Conservation (phyloP, 768 basidiomycete genomes). For the Termitomyces eurrhizus region DNA sequence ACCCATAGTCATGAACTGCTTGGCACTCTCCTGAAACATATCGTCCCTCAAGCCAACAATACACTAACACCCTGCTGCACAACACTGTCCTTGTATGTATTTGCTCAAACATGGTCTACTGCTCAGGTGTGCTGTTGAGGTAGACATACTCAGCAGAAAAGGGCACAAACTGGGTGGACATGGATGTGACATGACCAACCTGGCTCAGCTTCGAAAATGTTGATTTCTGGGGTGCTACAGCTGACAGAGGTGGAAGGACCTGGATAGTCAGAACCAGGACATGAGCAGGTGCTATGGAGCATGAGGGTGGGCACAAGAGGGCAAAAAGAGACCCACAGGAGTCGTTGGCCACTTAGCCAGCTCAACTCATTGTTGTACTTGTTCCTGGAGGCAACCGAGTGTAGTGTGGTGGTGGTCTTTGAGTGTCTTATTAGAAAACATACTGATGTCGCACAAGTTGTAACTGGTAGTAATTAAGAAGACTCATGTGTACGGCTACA, state of each 20-base stretch:
- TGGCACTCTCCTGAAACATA: slow-evolving; percentile 14
- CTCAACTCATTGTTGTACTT: slow-evolving; percentile 62
- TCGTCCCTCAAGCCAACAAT: not conserved
- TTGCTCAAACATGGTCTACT: not conserved
- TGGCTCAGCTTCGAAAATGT: slow-evolving; percentile 72
- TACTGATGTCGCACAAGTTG: slow-evolving; percentile 71
- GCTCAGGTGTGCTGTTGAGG: not conserved
- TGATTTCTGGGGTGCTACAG: slow-evolving; percentile 79
- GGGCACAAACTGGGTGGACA: not conserved
- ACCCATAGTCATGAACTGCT: slow-evolving; percentile 10
- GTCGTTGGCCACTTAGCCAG: slow-evolving; percentile 74
- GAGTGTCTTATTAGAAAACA: slow-evolving; percentile 67
- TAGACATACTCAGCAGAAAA: not conserved
- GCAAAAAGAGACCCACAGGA: slow-evolving; percentile 44
- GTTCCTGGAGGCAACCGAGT: slow-evolving; percentile 40
- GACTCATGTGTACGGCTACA: slow-evolving; percentile 76
- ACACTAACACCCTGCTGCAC: not conserved
- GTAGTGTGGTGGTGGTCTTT: slow-evolving; percentile 50
- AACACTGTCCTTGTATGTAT: not conserved
- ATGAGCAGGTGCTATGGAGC: slow-evolving; percentile 64
- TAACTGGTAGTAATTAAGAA: slow-evolving; percentile 33
- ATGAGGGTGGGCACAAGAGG: not conserved
- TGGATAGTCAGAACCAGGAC: slow-evolving; percentile 71
- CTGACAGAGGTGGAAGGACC: slow-evolving; percentile 57
- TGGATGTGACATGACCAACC: slow-evolving; percentile 54